phyloP scores from a whole-genome alignment of 306 rosid genomes.

The Corylus heterophylla region DNA sequence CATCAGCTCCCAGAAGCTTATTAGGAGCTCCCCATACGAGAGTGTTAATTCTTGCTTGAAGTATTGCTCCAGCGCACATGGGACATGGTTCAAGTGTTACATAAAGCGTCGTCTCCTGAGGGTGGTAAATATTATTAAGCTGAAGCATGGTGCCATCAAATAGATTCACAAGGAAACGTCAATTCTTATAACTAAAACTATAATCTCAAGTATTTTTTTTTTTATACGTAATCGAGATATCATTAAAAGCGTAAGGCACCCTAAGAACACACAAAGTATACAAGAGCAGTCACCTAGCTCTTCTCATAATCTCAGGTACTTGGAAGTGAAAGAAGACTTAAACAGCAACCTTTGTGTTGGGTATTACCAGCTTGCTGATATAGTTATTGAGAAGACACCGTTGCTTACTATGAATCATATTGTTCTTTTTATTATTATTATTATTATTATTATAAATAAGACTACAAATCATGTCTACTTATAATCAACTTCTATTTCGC shows the following conservation, averaged over 20 bases:
- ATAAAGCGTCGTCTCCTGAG: conserved; percentile 76
- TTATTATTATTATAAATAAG: neutral
- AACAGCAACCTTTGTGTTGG: neutral
- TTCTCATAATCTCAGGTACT: neutral
- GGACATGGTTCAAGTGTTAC: conserved; percentile 98
- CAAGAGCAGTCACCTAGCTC: neutral
- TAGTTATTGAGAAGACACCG: neutral
- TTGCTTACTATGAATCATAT: neutral
- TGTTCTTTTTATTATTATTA: neutral
- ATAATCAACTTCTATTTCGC: neutral
- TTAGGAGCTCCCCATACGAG: conserved; percentile 99
- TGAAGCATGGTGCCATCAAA: conserved; percentile 29
- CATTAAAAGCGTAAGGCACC: no score
- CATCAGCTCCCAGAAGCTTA: conserved; percentile 99
- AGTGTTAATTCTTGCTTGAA: conserved; percentile 76
- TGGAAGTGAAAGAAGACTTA: neutral
- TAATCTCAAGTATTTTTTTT: no score
- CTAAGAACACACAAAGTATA: no score
- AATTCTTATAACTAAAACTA: neutral
- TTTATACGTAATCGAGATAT: no score
- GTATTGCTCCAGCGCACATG: conserved; percentile 99
- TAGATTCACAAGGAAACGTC: neutral
- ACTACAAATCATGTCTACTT: neutral
- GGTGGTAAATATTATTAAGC: conserved; percentile 20
- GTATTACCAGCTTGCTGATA: neutral